Percentiles rank a stretch among this genome's conserved stretches.
These are phyloP conservation scores for Taiwanofungus camphoratus DNA, from an alignment of 1,284 basidiomycete genomes.

Conservation along the genomic window DNA sequence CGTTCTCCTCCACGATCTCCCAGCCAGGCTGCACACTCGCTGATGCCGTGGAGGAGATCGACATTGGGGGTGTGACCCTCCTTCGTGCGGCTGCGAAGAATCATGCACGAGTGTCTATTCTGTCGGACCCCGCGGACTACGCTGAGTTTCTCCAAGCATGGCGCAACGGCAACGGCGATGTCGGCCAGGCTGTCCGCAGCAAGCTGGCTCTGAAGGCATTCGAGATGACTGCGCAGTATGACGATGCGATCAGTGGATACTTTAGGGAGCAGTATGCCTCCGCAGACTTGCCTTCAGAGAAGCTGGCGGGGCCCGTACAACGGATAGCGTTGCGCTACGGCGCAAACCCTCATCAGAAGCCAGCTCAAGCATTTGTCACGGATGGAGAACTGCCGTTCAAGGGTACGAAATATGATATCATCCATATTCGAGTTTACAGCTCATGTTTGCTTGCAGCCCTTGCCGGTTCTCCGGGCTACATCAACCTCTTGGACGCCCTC, in stretches of 20 bases:
- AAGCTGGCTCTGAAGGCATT: constrained; percentile 96
- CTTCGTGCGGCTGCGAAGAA: constrained; percentile 99
- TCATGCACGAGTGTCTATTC: constrained; percentile 88
- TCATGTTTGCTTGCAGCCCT: constrained; percentile 49
- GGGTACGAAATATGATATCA: constrained; percentile 51
- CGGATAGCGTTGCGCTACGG: constrained; percentile 90
- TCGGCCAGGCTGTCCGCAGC: constrained; percentile 67
- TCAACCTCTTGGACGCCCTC: constrained; percentile 97
- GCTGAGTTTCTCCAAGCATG: constrained; percentile 74
- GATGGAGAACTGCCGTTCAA: constrained; percentile 92
- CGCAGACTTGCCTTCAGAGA: constrained; percentile 58
- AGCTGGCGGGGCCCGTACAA: constrained; percentile 69
- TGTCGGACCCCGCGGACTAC: constrained; percentile 96
- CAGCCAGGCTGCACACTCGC: constrained; percentile 88
- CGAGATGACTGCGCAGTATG: constrained; percentile 93
- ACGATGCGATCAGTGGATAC: constrained; percentile 94
- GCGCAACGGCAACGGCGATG: constrained; percentile 62
- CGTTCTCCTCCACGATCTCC: constrained; percentile 88
- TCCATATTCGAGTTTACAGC: not conserved
- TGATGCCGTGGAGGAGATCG: constrained; percentile 95
- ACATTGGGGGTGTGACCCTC: constrained; percentile 98
- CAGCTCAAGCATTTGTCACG: constrained; percentile 93
- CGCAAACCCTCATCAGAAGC: constrained; percentile 98
- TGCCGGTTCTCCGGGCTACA: constrained; percentile 95
- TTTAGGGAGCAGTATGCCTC: constrained; percentile 96